Base-by-base conservation (phyloP, 352 stramenopile genomes). In the Poterioochromonas sp. region DNA sequence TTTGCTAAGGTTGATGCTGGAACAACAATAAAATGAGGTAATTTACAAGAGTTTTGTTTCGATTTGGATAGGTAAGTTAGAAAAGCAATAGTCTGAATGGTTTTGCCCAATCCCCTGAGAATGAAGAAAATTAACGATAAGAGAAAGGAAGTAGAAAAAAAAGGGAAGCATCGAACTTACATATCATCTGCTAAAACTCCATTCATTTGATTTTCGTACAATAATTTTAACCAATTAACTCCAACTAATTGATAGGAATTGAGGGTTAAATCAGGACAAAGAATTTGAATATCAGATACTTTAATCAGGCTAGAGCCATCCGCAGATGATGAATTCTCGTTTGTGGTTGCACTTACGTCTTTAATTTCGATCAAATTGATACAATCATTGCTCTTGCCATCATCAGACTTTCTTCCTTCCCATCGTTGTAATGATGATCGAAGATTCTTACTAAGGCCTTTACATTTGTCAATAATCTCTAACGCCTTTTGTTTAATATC, bases 61-160 rank as follows among this genome's bases (percentile, higher is more conserved):
- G 5, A 29, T 29, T 51, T 29, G 29, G 83, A 87, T 0, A 93
- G 79, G 80, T 86, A 90, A 3, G 92, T 92, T 8, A 99, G 80
- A 81, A 99, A 90, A 32, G 92, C 89, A 80, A 99, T 98, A 1
- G 94, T 98, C 86, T 99, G 94, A 26, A 98, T 94, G 29, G 95
- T 99, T 83, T 98, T 98, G 0, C 87, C 62, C 35, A 60, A 41
- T 26, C 62, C 35, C n/a, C 60, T 69, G 35, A 18, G 5, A 44
- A 62, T 44, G 5, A 79, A 35, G 2, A 65, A 74, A 44, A 74
- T n/a, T n/a, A n/a, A n/a, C n/a, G n/a, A n/a, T n/a, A n/a, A n/a
- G n/a, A n/a, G n/a, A n/a, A n/a, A n/a, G n/a, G n/a, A n/a, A n/a
- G n/a, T n/a, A n/a, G n/a, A n/a, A n/a, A n/a, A n/a, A n/a, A n/a